Base-by-base conservation (phyloP, 192 early-diverging fungal species). In the Cetraspora pellucida region DNA sequence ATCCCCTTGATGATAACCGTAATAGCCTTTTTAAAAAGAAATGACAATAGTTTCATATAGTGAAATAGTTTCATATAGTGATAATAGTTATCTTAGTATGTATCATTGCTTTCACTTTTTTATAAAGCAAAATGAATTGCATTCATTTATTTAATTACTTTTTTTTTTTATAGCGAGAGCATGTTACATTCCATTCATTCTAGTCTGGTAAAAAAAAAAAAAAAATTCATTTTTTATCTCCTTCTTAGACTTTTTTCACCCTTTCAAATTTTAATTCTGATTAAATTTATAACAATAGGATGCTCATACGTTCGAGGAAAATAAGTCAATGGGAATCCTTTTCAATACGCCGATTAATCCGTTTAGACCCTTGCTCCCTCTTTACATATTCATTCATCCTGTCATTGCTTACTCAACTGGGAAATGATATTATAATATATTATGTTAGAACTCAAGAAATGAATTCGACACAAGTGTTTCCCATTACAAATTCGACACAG, bases 31-130 rank as follows among this genome's bases (percentile, higher is more conserved):
- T 6, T 37, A 37, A 37, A 37, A 37, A 37, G 3, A 37, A 37
- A 37, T 37, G 37, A 37, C 7, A 37, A 37, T 37, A 7, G 7
- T 7, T 37, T 37, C 7, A 37, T 37, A 37, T 37, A 37, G 7
- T n/a, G n/a, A n/a, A n/a, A n/a, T n/a, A n/a, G n/a, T n/a, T 37
- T 37, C 50, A 19, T 54, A 54, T 54, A 54, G 13, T n/a, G 66
- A 68, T 13, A 68, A 21, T 25, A 68, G 66, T 49, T 47, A 68
- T 49, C 66, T 68, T 49, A n/a, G 66, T 68, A 68, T 6, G 58
- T 59, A 19, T 19, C 13, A 54, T 54, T 11, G 16, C 13, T 54
- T 54, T 54, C 50, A 13, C 19, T 52, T n/a, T 16, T 54, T 54
- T 54, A 11, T 16, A 8, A 10, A 59, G 10, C 8, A 11, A 59